Evolutionary conservation across 176 grass and related monocot genomes (phyloP).

Genomic region (Phragmites australis): DNA sequence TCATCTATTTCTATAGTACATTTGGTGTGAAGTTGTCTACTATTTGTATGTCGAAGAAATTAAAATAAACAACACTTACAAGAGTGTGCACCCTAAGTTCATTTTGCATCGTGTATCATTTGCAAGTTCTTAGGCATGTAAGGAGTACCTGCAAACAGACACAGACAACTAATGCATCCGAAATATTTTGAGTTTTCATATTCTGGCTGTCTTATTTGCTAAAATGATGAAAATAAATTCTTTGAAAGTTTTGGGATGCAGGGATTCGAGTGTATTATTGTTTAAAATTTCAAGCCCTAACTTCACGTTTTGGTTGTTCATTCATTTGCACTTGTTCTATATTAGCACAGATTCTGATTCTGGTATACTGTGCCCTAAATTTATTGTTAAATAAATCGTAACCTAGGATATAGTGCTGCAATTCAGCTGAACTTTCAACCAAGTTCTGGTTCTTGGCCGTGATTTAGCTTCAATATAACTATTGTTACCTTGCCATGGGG

Average conservation of each 20-base stretch:
- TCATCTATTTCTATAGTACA: neutral
- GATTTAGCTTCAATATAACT: neutral
- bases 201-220: neutral
- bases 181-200: neutral
- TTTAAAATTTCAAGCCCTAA: neutral
- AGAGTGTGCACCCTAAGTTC: neutral
- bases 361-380: neutral
- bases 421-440: neutral
- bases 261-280: neutral
- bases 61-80: neutral
- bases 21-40: neutral
- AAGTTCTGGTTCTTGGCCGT: neutral
- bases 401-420: neutral
- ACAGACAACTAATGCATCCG: neutral
- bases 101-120: neutral
- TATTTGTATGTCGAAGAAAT: neutral
- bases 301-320: neutral
- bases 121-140: conserved; percentile 5
- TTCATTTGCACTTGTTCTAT: conserved; percentile 19
- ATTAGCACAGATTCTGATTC: neutral
- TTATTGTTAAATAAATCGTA: neutral
- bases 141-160: neutral
- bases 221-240: conserved; percentile 7
- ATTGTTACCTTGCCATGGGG: neutral
- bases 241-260: neutral